These are phyloP conservation scores for Barbarea vulgaris DNA, from an alignment of 345 rosid species.

Conservation along the genomic window DNA sequence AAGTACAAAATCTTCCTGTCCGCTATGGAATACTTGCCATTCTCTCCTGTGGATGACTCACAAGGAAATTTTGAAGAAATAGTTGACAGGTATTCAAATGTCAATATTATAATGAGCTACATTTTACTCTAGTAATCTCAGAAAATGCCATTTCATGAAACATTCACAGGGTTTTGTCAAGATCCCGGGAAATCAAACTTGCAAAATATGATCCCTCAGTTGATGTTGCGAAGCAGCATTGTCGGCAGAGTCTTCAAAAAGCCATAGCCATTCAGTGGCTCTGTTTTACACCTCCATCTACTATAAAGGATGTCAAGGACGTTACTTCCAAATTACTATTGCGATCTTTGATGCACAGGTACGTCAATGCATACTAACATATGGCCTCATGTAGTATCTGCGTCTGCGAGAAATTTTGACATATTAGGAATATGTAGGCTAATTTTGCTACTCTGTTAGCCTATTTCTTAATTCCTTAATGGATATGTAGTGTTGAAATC, in stretches of 20 bases:
- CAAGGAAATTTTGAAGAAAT: slow-evolving; percentile 97
- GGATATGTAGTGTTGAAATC: neutral
- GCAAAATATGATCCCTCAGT: slow-evolving; percentile 75
- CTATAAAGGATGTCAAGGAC: slow-evolving; percentile 66
- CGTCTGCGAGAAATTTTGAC: neutral
- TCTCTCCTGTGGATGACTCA: slow-evolving; percentile 66
- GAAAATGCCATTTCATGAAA: slow-evolving; percentile 25
- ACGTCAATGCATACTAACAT: slow-evolving; percentile 16
- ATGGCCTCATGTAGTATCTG: neutral
- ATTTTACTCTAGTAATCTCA: slow-evolving; percentile 30
- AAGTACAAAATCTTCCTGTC: slow-evolving; percentile 91
- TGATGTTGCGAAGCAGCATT: slow-evolving; percentile 92
- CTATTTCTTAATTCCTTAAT: neutral
- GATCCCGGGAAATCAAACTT: slow-evolving; percentile 82
- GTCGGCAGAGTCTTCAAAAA: slow-evolving; percentile 89
- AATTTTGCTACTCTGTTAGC: slow-evolving; percentile 12
- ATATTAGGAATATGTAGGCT: neutral
- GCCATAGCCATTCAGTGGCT: slow-evolving; percentile 96
- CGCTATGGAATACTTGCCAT: slow-evolving; percentile 87
- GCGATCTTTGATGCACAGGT: slow-evolving; percentile 92
- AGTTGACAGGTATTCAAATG: slow-evolving; percentile 71
- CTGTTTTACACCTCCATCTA: slow-evolving; percentile 95
- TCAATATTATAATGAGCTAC: slow-evolving; percentile 20
- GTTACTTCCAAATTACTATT: slow-evolving; percentile 71
- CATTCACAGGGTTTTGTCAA: slow-evolving; percentile 73